These are phyloP conservation scores for Porpolomopsis calyptriformis DNA, from an alignment of 768 basidiomycete genomes.

Conservation along the genomic window DNA sequence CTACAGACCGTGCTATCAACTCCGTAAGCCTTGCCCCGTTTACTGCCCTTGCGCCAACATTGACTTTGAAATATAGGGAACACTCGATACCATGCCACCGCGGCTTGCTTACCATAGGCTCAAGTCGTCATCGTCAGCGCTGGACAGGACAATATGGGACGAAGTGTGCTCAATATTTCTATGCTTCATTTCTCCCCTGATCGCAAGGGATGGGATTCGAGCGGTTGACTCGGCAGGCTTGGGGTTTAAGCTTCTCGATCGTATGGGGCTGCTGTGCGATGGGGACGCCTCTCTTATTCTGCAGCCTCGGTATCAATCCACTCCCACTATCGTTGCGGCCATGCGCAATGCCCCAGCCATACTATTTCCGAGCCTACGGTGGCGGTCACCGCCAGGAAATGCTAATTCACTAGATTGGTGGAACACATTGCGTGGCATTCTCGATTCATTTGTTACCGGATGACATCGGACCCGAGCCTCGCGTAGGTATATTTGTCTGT, in stretches of 20 bases:
- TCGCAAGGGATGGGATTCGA: slow-evolving; percentile 1
- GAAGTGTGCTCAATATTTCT: slow-evolving; percentile 8
- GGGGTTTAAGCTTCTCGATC: background rate
- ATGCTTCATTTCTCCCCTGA: slow-evolving; percentile 6
- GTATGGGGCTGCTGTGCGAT: background rate
- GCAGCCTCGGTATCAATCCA: slow-evolving; percentile 2
- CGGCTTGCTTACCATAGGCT: slow-evolving; percentile 6
- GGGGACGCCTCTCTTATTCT: background rate
- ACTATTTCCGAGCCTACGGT: slow-evolving; percentile 1
- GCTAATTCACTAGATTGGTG: slow-evolving; percentile 4
- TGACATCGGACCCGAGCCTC: slow-evolving; percentile 22
- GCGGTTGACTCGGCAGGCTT: background rate
- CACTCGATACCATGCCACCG: slow-evolving; percentile 6
- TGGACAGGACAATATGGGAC: slow-evolving; percentile 6
- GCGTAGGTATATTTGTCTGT: slow-evolving; percentile 13
- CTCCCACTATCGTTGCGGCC: background rate
- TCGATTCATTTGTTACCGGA: slow-evolving; percentile 11
- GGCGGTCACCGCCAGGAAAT: background rate
- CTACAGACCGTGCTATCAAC: slow-evolving; percentile 3
- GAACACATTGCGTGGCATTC: slow-evolving; percentile 1
- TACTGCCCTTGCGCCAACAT: background rate
- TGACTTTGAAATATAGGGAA: slow-evolving; percentile 3
- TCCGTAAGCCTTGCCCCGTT: slow-evolving; percentile 2
- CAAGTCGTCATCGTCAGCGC: background rate
- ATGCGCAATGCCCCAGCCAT: background rate